Evolutionary conservation across 2,329 filamentous ascomycete genomes (phyloP).

Genomic region (Sporothrix sp.): DNA sequence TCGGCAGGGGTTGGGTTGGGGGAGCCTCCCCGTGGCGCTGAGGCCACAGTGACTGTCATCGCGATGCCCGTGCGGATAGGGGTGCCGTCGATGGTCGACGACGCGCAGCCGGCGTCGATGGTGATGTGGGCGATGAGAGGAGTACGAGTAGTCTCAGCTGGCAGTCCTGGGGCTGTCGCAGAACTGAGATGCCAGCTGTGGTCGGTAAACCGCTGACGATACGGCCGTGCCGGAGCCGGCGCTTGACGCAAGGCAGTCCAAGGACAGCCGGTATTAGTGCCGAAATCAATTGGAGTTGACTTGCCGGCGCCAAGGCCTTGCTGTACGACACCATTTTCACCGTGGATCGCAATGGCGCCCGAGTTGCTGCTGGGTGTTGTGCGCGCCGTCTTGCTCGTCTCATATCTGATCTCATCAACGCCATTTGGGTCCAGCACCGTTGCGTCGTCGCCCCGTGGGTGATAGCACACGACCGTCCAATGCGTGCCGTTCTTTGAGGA

Average conservation of each 20-base stretch:
- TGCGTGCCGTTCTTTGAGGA: constrained; percentile 21
- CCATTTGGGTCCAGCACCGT: constrained; percentile 21
- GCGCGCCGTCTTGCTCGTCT: constrained; percentile 17
- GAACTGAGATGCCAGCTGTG: too few species aligned
- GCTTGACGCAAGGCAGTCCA: too few species aligned
- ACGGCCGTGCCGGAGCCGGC: too few species aligned
- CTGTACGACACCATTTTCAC: constrained; percentile 17
- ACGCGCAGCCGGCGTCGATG: constrained; percentile 1
- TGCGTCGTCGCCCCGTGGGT: constrained; percentile 16
- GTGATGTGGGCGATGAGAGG: neutral
- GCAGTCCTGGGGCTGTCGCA: neutral
- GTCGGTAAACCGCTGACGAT: too few species aligned
- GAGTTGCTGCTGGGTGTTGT: constrained; percentile 20
- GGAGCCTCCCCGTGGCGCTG: neutral
- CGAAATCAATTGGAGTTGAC: constrained; percentile 13
- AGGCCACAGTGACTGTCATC: constrained; percentile 11
- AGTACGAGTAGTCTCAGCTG: neutral
- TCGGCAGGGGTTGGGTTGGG: constrained; percentile 3
- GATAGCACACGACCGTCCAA: constrained; percentile 24
- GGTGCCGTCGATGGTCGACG: constrained; percentile 8
- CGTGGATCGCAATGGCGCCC: constrained; percentile 19
- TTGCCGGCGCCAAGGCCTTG: constrained; percentile 13
- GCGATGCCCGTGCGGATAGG: neutral
- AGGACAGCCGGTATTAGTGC: constrained; percentile 11
- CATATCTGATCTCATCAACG: constrained; percentile 21